These are phyloP conservation scores for Skeletonema menzelii DNA, from an alignment of 108 stramenopile genomes.

Conservation along the genomic window DNA sequence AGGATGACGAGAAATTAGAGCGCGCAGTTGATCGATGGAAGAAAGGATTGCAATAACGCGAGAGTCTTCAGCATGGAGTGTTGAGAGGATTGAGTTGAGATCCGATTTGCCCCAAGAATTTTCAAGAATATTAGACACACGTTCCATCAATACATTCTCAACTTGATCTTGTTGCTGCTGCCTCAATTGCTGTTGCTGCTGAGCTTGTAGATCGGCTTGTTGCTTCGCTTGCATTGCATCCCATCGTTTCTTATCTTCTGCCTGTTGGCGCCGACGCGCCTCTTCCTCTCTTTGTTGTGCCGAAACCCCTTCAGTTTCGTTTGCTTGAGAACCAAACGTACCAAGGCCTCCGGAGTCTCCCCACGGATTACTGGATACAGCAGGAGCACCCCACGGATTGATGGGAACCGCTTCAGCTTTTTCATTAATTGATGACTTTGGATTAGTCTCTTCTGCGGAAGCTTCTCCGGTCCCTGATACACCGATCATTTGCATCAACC, in stretches of 20 bases:
- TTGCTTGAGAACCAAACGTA: conserved; percentile 18
- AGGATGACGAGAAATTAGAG: conserved; percentile 73
- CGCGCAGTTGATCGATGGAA: conserved; percentile 70
- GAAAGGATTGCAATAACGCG: conserved; percentile 77
- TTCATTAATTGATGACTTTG: conserved; percentile 13
- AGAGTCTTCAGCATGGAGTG: conserved; percentile 82
- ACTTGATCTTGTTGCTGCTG: conserved; percentile 73
- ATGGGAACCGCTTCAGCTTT: conserved; percentile 45
- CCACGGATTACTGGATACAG: conserved; percentile 11
- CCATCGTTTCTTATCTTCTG: conserved; percentile 55
- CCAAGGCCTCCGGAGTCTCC: conserved; percentile 37
- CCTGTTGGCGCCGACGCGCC: conserved; percentile 57
- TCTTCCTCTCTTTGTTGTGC: conserved; percentile 59
- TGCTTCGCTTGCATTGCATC: conserved; percentile 58
- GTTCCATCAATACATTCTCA: conserved; percentile 86
- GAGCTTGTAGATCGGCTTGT: conserved; percentile 50
- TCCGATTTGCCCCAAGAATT: conserved; percentile 87
- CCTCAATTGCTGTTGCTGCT: conserved; percentile 47
- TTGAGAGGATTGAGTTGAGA: conserved; percentile 73
- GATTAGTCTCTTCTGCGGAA: conserved; percentile 2
- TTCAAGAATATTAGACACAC: conserved; percentile 80
- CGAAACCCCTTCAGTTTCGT: conserved; percentile 36
- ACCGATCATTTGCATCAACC: conserved; percentile 91
- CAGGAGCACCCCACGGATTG: conserved; percentile 30
- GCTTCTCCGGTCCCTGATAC: conserved; percentile 48